Percentiles rank a stretch among this genome's conserved stretches.
phyloP scores from a whole-genome alignment of 257 asterid species.

The Hygrophila difformis region DNA sequence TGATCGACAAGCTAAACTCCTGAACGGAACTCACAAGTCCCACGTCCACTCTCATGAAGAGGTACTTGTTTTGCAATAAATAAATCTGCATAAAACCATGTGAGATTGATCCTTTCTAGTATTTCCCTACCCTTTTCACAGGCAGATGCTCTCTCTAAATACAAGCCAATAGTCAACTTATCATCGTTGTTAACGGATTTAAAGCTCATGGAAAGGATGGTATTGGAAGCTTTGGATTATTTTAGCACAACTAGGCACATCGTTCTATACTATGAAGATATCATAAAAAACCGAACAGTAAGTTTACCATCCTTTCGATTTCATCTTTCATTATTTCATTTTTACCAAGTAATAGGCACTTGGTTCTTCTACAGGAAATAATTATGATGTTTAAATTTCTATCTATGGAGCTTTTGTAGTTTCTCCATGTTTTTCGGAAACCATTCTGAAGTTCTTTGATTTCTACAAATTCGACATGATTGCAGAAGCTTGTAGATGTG shows the following conservation, averaged over 20 bases:
- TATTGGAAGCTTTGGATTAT: conserved; percentile 41
- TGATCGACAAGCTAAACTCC: conserved; percentile 56
- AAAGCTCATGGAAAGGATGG: conserved; percentile 52
- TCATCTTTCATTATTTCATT: neutral
- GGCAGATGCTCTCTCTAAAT: conserved; percentile 69
- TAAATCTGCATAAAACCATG: neutral
- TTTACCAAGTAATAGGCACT: no score
- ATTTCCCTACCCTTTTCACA: conserved; percentile 17
- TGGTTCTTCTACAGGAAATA: no score
- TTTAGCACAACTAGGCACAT: conserved; percentile 67
- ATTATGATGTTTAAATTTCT: no score
- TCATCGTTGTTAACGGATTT: conserved; percentile 47
- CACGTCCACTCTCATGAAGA: conserved; percentile 69
- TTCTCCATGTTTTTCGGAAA: no score
- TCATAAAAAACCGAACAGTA: conserved; percentile 65
- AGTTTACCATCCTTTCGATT: conserved; percentile 12
- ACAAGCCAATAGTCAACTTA: conserved; percentile 56
- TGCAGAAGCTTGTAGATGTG: conserved; percentile 68
- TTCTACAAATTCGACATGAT: no score
- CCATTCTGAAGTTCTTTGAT: no score
- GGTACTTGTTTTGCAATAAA: conserved; percentile 21
- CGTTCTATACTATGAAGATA: conserved; percentile 76
- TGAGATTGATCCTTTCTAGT: conserved; percentile 14
- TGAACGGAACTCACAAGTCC: conserved; percentile 72
- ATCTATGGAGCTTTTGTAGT: no score